Base-by-base conservation (phyloP, 768 basidiomycete species). In the Phylloporus sp. region DNA sequence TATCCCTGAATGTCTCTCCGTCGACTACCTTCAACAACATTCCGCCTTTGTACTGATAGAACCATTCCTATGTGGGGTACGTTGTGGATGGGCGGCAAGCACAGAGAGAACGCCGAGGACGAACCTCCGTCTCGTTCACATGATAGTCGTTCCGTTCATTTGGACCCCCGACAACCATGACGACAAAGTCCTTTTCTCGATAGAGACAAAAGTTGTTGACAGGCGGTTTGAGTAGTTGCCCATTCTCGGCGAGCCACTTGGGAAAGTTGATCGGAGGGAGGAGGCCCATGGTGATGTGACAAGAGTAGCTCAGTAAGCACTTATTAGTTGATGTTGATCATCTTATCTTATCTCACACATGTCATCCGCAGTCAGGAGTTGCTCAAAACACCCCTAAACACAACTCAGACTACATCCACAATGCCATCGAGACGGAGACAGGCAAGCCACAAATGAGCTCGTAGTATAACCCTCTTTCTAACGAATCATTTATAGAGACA, bases 151-250 rank as follows among this genome's bases (percentile, higher is more conserved):
- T 88, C 34, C 95, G 76, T 65, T 91, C 85, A 65, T 99, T 99
- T 0, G 95, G 95, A 0, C 95, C 97, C 9, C 97, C 95, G 22
- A 98, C 84, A 6, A 80, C 91, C 95, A 99, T 98, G n/a, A 95
- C 85, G 38, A 90, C 80, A 62, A 88, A 95, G 66, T 98, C 94
- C 24, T 77, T 76, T 32, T 91, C 91, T 46, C 81, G 78, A 68
- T 88, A 91, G 50, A 92, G 64, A 65, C 90, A 91, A 56, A 82
- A 94, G 68, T 95, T 91, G 76, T 93, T 94, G 41, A 99, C 91
- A 0, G 95, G 95, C 2, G 95, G 95, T 65, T 87, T 78, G 26
- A 98, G 77, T 3, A 87, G 76, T 56, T 94, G 80, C 20, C 72
- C 70, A 59, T 97, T 97, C 62, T 91, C 82, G 4, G 73, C 72